Percentiles rank a stretch among this genome's conserved stretches.
phyloP scores from a whole-genome alignment of 1,284 basidiomycete genomes.

The Wallemia hederae region DNA sequence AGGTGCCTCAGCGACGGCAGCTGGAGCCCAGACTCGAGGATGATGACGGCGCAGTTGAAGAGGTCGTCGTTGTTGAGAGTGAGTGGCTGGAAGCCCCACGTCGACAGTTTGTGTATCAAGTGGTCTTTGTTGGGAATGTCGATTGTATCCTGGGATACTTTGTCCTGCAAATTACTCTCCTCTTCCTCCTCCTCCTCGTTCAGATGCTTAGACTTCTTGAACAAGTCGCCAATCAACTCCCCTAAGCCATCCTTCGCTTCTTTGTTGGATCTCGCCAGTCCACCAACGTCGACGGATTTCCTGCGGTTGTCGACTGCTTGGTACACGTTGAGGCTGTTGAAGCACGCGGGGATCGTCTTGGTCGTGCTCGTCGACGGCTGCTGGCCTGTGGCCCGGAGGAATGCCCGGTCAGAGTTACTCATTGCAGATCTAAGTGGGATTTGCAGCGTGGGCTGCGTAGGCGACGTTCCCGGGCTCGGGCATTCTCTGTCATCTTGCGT shows the following conservation, averaged over 20 bases:
- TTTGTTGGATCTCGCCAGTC: not conserved
- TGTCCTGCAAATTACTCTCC: not conserved
- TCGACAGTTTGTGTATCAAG: conserved; percentile 32
- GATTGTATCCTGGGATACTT: not conserved
- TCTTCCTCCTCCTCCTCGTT: not conserved
- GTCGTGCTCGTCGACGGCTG: not conserved
- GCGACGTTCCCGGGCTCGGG: not conserved
- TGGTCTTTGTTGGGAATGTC: conserved; percentile 9
- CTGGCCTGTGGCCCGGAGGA: not conserved
- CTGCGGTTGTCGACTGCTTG: not conserved
- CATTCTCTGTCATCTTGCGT: not conserved
- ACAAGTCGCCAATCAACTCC: not conserved
- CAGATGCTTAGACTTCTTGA: not conserved
- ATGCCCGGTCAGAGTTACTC: not conserved
- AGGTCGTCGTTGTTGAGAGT: conserved; percentile 46
- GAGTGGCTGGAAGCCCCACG: conserved; percentile 68
- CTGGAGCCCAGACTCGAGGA: conserved; percentile 25
- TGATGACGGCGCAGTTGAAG: conserved; percentile 41
- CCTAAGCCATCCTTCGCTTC: not conserved
- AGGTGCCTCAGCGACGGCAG: conserved; percentile 40
- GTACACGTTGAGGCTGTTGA: not conserved
- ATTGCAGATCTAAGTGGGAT: not conserved
- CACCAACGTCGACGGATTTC: not conserved
- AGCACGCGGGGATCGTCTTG: not conserved
- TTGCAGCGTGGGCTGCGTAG: not conserved